Percentiles rank a stretch among this genome's conserved stretches.
Conservation (phyloP, 2,329 filamentous ascomycete genomes). For the Dactylonectria estremocensis region DNA sequence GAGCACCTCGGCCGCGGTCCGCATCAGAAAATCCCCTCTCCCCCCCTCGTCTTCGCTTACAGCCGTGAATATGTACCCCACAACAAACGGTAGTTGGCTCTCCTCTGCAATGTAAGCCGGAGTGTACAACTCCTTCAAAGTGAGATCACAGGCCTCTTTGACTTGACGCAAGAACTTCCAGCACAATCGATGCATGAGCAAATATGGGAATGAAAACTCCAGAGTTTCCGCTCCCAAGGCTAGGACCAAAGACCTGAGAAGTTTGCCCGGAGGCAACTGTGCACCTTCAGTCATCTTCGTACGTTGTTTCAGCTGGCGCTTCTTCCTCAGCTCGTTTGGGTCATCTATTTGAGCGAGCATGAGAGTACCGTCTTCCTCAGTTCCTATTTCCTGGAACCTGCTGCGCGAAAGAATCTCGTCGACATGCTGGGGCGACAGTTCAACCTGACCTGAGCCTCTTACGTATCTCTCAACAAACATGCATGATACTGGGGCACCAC, state of each 20-base stretch:
- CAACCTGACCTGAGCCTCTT: slow-evolving; percentile 38
- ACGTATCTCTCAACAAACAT: slow-evolving; percentile 57
- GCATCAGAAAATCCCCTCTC: too few relatives aligned
- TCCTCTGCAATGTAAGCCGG: slow-evolving; percentile 56
- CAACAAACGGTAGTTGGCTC: slow-evolving; percentile 57
- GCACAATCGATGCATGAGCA: slow-evolving; percentile 57
- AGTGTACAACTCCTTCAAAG: slow-evolving; percentile 53
- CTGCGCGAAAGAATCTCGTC: slow-evolving; percentile 54
- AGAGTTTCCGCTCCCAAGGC: too few relatives aligned
- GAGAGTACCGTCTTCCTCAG: too few relatives aligned
- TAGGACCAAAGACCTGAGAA: too few relatives aligned
- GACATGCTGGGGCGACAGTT: slow-evolving; percentile 54
- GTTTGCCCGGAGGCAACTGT: too few relatives aligned
- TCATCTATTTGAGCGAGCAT: too few relatives aligned
- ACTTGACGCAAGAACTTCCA: slow-evolving; percentile 57
- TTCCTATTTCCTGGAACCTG: slow-evolving; percentile 41
- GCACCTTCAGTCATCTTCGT: too few relatives aligned
- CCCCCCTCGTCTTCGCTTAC: too few relatives aligned
- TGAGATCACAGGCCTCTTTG: slow-evolving; percentile 48
- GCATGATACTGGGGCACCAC: slow-evolving; percentile 50
- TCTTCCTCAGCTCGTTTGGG: too few relatives aligned
- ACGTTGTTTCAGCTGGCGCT: too few relatives aligned
- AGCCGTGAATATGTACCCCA: slow-evolving; percentile 59
- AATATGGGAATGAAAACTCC: slow-evolving; percentile 51
- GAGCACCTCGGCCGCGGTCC: too few relatives aligned